Conservation (phyloP, 2,329 filamentous ascomycete species). For the Thielaviopsis populi region DNA sequence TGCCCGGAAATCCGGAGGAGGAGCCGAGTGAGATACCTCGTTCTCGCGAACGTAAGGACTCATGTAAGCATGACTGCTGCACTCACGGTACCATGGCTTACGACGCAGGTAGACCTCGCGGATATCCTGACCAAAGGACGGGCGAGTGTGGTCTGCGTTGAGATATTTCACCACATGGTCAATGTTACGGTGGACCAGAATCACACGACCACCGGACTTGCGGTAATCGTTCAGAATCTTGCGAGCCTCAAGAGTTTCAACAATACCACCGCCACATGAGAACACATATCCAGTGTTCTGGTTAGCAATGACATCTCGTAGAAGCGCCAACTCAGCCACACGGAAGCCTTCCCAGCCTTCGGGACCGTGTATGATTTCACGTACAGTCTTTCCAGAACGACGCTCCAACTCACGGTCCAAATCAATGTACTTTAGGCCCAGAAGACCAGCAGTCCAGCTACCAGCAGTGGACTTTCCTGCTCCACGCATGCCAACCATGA, state of each 20-base stretch:
- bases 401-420: slow-evolving; percentile 77
- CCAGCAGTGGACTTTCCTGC: slow-evolving; percentile 93
- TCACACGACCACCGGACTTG: slow-evolving; percentile 62
- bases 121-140: slow-evolving; percentile 86
- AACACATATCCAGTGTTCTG: slow-evolving; percentile 66
- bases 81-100: slow-evolving; percentile 78
- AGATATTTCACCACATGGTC: slow-evolving; percentile 80
- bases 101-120: slow-evolving; percentile 78
- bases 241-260: slow-evolving; percentile 70
- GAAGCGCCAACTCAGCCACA: slow-evolving; percentile 56
- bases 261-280: slow-evolving; percentile 85
- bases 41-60: slow-evolving; percentile 38
- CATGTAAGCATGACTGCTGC: slow-evolving; percentile 89
- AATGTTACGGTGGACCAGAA: slow-evolving; percentile 78
- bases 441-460: slow-evolving; percentile 61
- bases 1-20: slow-evolving; percentile 16
- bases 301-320: slow-evolving; percentile 59
- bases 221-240: slow-evolving; percentile 60
- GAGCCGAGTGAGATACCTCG: slow-evolving; percentile 12
- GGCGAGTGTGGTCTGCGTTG: slow-evolving; percentile 73
- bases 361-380: slow-evolving; percentile 60
- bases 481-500: slow-evolving; percentile 94
- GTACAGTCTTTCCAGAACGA: slow-evolving; percentile 59
- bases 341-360: slow-evolving; percentile 82
- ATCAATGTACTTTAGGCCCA: slow-evolving; percentile 68